Conservation (phyloP, 352 stramenopile species). For the Pythium vanterpoolii region DNA sequence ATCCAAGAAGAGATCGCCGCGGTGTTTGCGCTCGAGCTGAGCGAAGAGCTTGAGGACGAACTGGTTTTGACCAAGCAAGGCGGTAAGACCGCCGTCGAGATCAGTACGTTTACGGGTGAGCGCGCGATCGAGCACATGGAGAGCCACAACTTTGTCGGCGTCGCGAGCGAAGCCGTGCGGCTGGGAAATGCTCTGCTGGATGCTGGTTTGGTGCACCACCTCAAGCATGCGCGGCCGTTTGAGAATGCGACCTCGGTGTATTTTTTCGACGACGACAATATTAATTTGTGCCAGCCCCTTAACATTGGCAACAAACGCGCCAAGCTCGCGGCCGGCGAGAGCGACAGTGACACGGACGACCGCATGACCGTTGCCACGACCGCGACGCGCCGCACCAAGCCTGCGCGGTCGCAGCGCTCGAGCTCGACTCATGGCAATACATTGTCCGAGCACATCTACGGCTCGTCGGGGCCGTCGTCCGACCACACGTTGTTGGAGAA, state of each 20-base stretch:
- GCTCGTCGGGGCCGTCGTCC: conserved; percentile 29
- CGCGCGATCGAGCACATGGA: conserved; percentile 17
- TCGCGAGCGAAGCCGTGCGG: conserved; percentile 20
- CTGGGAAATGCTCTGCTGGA: conserved; percentile 36
- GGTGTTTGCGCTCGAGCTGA: conserved; percentile 15
- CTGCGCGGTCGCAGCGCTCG: conserved; percentile 30
- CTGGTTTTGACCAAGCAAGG: conserved; percentile 9
- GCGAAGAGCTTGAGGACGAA: conserved; percentile 12
- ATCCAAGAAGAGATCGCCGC: conserved; percentile 27
- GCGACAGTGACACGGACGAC: background rate
- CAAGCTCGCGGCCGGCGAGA: conserved; percentile 7
- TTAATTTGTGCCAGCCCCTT: conserved; percentile 24
- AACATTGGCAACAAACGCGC: background rate
- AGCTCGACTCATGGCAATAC: conserved; percentile 37
- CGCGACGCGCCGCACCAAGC: conserved; percentile 8
- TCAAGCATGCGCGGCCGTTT: conserved; percentile 25
- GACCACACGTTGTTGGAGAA: conserved; percentile 33
- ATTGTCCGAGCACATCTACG: conserved; percentile 22
- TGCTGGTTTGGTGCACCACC: conserved; percentile 28
- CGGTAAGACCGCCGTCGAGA: conserved; percentile 23
- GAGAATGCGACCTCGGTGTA: conserved; percentile 11
- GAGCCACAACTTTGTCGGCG: conserved; percentile 19
- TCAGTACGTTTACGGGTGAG: conserved; percentile 14
- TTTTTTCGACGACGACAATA: conserved; percentile 28
- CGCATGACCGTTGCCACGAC: background rate